Conservation (phyloP, 495 filamentous ascomycete genomes). For the Daldinia caldariorum region DNA sequence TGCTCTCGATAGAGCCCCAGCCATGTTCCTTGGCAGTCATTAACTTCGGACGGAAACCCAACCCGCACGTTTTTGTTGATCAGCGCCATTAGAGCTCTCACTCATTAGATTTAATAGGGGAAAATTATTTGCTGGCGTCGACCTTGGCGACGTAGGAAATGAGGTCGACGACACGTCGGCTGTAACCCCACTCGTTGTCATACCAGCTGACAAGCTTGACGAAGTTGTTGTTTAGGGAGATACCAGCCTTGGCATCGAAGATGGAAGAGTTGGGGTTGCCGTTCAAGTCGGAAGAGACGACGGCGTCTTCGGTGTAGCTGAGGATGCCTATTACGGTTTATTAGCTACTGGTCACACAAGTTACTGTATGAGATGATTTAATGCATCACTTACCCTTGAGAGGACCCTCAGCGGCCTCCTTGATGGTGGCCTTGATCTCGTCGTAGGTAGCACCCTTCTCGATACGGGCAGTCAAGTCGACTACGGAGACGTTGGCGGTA, state of each 20-base stretch:
- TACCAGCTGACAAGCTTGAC: conserved; percentile 99
- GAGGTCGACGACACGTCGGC: conserved; percentile 97
- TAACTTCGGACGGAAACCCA: conserved; percentile 29
- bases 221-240: conserved; percentile 97
- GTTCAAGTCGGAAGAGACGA: conserved; percentile 93
- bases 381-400: conserved; percentile 76
- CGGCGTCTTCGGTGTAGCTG: conserved; percentile 94
- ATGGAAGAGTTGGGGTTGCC: conserved; percentile 93
- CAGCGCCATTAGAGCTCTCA: conserved; percentile 30
- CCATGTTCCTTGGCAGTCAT: conserved; percentile 29
- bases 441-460: conserved; percentile 93
- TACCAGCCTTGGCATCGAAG: conserved; percentile 99
- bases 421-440: conserved; percentile 90
- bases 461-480: conserved; percentile 93
- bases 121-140: conserved; percentile 64
- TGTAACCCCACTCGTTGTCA: conserved; percentile 91
- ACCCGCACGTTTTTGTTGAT: conserved; percentile 25
- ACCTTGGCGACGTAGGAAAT: conserved; percentile 91
- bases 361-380: not conserved
- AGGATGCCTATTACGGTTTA: conserved; percentile 71
- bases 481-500: conserved; percentile 98
- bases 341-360: conserved; percentile 48
- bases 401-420: conserved; percentile 82
- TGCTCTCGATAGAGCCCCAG: conserved; percentile 31
- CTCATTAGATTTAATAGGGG: conserved; percentile 70